Percentiles rank a stretch among this genome's conserved stretches.
These are phyloP conservation scores for barrel medic (Medicago truncatula) DNA, from an alignment of 306 rosid species.

Conservation along the genomic window DNA sequence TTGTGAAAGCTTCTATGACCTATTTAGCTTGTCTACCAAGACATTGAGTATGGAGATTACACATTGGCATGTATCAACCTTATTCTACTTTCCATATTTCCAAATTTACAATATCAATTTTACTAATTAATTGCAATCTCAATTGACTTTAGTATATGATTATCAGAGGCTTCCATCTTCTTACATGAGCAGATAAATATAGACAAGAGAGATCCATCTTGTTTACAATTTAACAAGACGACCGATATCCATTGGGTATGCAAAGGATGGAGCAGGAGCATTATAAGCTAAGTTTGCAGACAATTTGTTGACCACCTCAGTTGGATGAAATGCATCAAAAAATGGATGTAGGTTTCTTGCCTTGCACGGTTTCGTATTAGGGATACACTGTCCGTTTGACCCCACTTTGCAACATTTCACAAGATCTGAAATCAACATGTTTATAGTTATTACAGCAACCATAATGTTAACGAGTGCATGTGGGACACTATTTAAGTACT, in stretches of 20 bases:
- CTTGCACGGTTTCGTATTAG: constrained; percentile 35
- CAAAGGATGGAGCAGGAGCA: constrained; percentile 6
- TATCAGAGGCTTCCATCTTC: neutral
- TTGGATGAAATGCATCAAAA: constrained; percentile 57
- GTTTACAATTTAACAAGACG: constrained; percentile 34
- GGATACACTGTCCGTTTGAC: constrained; percentile 37
- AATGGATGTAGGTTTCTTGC: constrained; percentile 28
- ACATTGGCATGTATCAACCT: neutral
- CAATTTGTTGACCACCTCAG: constrained; percentile 34
- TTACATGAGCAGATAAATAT: neutral
- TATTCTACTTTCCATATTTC: neutral
- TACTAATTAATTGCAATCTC: constrained; percentile 5
- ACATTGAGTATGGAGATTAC: constrained; percentile 21
- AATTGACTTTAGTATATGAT: neutral
- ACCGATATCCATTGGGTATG: constrained; percentile 48
- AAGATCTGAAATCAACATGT: constrained; percentile 27
- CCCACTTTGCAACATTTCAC: constrained; percentile 44
- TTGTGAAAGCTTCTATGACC: constrained; percentile 27
- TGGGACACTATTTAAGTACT: no score
- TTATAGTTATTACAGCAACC: neutral
- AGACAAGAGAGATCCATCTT: neutral
- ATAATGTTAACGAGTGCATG: no score
- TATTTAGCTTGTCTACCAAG: constrained; percentile 28
- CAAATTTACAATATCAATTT: neutral
- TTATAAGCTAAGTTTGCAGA: constrained; percentile 31